These are phyloP conservation scores for Coemansia erecta DNA, from an alignment of 192 early-diverging fungal genomes.

Conservation along the genomic window DNA sequence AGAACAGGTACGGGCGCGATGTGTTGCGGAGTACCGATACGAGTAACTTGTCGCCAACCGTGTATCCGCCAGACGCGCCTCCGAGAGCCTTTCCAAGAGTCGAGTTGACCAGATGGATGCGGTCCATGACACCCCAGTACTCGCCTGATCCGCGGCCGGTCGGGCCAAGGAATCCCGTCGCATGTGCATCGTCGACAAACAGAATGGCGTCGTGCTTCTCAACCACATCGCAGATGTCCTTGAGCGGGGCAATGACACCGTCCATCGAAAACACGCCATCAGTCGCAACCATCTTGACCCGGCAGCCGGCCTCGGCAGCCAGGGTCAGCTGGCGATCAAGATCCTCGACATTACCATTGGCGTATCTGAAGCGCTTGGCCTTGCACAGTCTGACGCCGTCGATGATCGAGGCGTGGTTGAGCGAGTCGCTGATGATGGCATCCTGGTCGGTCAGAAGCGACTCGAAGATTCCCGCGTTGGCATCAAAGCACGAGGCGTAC, in stretches of 20 bases:
- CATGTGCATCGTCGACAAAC: slow-evolving; percentile 73
- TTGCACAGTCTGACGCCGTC: slow-evolving; percentile 70
- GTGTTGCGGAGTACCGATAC: slow-evolving; percentile 54
- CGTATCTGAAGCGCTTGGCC: slow-evolving; percentile 63
- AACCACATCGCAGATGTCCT: slow-evolving; percentile 64
- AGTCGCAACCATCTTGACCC: slow-evolving; percentile 66
- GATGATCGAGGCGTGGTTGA: slow-evolving; percentile 66
- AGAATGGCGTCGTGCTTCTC: slow-evolving; percentile 68
- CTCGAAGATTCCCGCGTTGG: slow-evolving; percentile 70
- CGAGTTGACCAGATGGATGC: slow-evolving; percentile 60
- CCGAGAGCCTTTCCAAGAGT: slow-evolving; percentile 60
- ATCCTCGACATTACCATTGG: slow-evolving; percentile 69
- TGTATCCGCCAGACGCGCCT: slow-evolving; percentile 57
- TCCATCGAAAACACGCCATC: slow-evolving; percentile 71
- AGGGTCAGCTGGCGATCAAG: slow-evolving; percentile 59
- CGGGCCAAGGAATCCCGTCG: slow-evolving; percentile 66
- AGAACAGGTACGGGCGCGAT: slow-evolving; percentile 59
- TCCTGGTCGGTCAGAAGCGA: slow-evolving; percentile 58
- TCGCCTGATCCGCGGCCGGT: slow-evolving; percentile 67
- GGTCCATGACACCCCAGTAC: slow-evolving; percentile 58
- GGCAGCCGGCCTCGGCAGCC: slow-evolving; percentile 50
- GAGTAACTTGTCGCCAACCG: slow-evolving; percentile 43
- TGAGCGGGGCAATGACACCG: slow-evolving; percentile 66
- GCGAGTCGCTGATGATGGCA: slow-evolving; percentile 58
- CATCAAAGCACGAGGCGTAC: slow-evolving; percentile 70